These are phyloP conservation scores for Colletotrichum sp. DNA, from an alignment of 2,329 filamentous ascomycete species.

Conservation along the genomic window DNA sequence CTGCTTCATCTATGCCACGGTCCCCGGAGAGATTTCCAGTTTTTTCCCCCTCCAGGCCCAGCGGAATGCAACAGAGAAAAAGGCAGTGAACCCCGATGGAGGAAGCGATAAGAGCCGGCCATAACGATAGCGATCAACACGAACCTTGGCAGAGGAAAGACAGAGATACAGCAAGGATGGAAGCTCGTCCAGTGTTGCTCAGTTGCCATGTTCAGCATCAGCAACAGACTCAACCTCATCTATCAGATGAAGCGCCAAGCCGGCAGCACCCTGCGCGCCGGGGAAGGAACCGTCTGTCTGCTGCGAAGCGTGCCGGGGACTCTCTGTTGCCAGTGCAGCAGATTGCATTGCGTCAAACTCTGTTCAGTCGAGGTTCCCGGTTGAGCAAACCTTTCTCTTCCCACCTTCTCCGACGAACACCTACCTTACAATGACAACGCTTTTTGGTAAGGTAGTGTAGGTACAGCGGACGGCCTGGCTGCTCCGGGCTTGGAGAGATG, in stretches of 20 bases:
- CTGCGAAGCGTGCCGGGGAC: background rate
- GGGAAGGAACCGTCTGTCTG: slow-evolving; percentile 6
- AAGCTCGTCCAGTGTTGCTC: background rate
- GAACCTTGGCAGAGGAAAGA: background rate
- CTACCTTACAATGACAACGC: background rate
- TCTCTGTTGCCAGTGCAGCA: background rate
- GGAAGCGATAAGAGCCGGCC: background rate
- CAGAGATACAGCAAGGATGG: slow-evolving; percentile 1
- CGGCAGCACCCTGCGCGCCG: slow-evolving; percentile 14
- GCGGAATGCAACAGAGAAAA: background rate
- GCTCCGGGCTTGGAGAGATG: background rate
- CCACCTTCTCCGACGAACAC: background rate
- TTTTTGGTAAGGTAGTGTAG: background rate
- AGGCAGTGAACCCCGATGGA: background rate
- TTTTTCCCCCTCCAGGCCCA: background rate
- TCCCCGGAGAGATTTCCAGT: background rate
- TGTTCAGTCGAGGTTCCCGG: background rate
- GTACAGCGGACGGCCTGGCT: background rate
- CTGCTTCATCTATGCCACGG: slow-evolving; percentile 15
- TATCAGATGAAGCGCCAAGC: slow-evolving; percentile 21
- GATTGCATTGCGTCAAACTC: background rate
- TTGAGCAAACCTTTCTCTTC: background rate
- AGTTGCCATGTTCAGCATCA: background rate
- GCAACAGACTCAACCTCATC: slow-evolving; percentile 1
- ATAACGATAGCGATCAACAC: background rate